phyloP scores from a whole-genome alignment of 148 eudicot genomes.

The Rhododendron mucronatum region DNA sequence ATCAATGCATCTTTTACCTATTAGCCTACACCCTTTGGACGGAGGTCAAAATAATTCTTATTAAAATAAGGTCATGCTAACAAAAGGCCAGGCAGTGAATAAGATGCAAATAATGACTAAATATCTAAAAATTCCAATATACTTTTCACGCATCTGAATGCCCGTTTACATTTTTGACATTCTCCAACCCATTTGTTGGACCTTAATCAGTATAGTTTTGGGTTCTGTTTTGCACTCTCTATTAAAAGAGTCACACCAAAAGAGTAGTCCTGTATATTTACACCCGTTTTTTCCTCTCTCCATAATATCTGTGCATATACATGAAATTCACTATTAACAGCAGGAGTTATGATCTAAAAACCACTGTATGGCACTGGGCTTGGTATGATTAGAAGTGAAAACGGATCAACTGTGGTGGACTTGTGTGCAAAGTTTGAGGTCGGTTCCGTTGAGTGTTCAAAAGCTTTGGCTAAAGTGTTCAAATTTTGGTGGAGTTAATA shows the following conservation, averaged over 20 bases:
- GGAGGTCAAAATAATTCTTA: too few relatives aligned
- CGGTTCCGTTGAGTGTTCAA: background rate
- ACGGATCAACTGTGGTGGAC: background rate
- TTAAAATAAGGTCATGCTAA: background rate
- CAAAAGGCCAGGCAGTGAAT: background rate
- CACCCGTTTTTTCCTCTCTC: background rate
- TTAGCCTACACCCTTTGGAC: too few relatives aligned
- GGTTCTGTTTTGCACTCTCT: background rate
- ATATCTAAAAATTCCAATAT: background rate
- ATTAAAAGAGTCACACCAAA: background rate
- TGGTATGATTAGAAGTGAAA: background rate
- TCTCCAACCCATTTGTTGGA: background rate
- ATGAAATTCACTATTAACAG: background rate
- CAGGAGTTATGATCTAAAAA: background rate
- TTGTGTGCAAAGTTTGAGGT: background rate
- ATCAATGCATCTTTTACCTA: too few relatives aligned
- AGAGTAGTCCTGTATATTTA: background rate
- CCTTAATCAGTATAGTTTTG: background rate
- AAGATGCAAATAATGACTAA: background rate
- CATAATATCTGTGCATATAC: background rate
- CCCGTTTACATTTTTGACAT: background rate
- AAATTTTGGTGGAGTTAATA: background rate
- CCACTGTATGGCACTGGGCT: background rate
- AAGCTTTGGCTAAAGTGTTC: background rate
- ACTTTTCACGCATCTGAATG: background rate